Evolutionary conservation across 2,329 filamentous ascomycete genomes (phyloP).

Genomic region (Pyrenochaeta sp.): DNA sequence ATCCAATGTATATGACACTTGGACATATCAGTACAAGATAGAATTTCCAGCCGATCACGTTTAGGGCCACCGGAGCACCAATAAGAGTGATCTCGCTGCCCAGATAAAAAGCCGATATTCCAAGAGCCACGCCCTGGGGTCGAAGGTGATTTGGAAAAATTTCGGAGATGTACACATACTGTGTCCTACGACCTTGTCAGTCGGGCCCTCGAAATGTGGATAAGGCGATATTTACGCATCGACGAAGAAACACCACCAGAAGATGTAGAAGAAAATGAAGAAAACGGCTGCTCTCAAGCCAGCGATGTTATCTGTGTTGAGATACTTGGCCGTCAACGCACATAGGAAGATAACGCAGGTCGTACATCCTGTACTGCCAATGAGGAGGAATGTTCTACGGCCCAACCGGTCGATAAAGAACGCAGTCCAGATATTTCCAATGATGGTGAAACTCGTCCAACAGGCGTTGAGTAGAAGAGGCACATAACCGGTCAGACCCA

Average conservation of each 20-base stretch:
- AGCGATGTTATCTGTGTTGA: conserved; percentile 25
- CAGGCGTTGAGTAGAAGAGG: conserved; percentile 30
- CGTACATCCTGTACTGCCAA: conserved; percentile 22
- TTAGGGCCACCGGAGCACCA: conserved; percentile 48
- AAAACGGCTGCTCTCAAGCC: conserved; percentile 30
- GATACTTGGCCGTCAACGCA: conserved; percentile 25
- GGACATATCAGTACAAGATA: conserved; percentile 51
- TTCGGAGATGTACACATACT: conserved; percentile 32
- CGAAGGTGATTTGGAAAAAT: conserved; percentile 37
- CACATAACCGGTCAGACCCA: conserved; percentile 28
- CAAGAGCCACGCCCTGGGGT: conserved; percentile 29
- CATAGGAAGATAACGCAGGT: conserved; percentile 18
- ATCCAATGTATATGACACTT: conserved; percentile 17
- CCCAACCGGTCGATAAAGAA: conserved; percentile 31
- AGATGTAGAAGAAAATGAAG: conserved; percentile 36
- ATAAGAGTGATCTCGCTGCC: conserved; percentile 41
- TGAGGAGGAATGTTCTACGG: conserved; percentile 27
- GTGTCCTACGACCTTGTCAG: background rate
- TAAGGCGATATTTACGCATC: conserved; percentile 16
- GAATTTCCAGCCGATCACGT: conserved; percentile 50
- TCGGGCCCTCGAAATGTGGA: too few species aligned
- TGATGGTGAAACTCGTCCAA: conserved; percentile 31
- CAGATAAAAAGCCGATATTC: conserved; percentile 32
- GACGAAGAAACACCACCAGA: conserved; percentile 36
- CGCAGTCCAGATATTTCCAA: conserved; percentile 34